A percentile compares a stretch with the other conserved stretches of the same genome.
Conservation (phyloP, 371 early-diverging fungal genomes). For the Actinomortierella ambigua region DNA sequence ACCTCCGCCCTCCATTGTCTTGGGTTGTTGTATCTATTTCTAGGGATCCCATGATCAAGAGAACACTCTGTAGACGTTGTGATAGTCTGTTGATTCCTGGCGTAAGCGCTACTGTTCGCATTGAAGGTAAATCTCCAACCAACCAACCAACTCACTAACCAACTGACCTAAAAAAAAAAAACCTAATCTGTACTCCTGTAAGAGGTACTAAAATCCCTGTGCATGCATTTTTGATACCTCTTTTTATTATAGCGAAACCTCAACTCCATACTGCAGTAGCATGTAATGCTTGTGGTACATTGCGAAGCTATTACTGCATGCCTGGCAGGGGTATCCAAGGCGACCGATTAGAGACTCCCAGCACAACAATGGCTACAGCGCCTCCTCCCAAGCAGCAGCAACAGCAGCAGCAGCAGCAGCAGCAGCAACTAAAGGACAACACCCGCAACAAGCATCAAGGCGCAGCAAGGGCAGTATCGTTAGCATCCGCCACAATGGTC, state of each 20-base stretch:
- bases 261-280: conserved; percentile 29
- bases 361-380: too few species aligned
- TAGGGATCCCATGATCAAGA: conserved; percentile 31
- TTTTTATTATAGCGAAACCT: conserved; percentile 17
- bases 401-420: too few species aligned
- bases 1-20: too few species aligned
- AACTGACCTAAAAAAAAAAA: neutral
- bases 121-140: conserved; percentile 17
- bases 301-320: conserved; percentile 41
- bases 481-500: too few species aligned
- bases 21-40: neutral
- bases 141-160: neutral
- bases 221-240: neutral
- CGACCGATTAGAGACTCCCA: conserved; percentile 10
- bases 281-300: conserved; percentile 38
- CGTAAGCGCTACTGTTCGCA: conserved; percentile 27
- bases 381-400: too few species aligned
- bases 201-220: neutral
- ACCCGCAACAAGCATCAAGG: too few species aligned
- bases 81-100: conserved; percentile 36
- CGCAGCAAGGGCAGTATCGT: too few species aligned
- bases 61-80: conserved; percentile 29
- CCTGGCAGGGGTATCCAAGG: conserved; percentile 26
- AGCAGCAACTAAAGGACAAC: too few species aligned
- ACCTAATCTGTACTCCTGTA: neutral